Evolutionary conservation across 2,329 filamentous ascomycete genomes (phyloP).

Genomic region (Fusarium stilboides): DNA sequence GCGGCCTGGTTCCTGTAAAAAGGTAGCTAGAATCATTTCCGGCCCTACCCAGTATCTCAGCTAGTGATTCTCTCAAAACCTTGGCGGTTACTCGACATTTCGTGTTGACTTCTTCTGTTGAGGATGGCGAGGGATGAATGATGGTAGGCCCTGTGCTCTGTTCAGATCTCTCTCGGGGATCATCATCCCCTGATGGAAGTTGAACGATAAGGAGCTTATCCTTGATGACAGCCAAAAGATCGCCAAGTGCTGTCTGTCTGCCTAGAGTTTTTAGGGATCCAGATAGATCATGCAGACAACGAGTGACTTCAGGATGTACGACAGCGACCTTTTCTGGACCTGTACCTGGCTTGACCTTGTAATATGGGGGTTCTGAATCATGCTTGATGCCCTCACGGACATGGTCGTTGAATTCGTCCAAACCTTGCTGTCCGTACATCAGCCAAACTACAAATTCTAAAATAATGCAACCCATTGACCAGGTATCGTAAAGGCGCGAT

Average conservation of each 20-base stretch:
- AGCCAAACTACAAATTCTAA: constrained; percentile 21
- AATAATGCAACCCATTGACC: constrained; percentile 21
- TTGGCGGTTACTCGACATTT: constrained; percentile 1
- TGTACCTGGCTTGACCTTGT: not conserved
- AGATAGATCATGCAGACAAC: not conserved
- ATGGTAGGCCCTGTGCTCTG: not conserved
- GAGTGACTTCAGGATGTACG: not conserved
- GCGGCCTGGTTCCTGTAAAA: not conserved
- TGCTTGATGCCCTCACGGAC: constrained; percentile 2
- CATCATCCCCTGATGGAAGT: not conserved
- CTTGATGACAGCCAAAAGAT: not conserved
- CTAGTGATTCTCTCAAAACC: not conserved
- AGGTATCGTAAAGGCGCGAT: constrained; percentile 5
- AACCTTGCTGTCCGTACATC: not conserved
- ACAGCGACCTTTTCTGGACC: not conserved
- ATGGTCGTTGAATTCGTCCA: not conserved
- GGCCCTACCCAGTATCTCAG: constrained; percentile 2
- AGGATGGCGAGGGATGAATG: not conserved
- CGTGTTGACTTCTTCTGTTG: too few relatives aligned
- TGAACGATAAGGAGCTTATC: constrained; percentile 1
- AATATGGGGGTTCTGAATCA: constrained; percentile 14
- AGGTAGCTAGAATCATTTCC: not conserved
- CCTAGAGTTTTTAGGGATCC: too few relatives aligned
- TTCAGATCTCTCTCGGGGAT: not conserved
- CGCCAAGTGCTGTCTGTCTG: not conserved